phyloP scores from a whole-genome alignment of 2,329 filamentous ascomycete species.

The Fusarium sublunatum region DNA sequence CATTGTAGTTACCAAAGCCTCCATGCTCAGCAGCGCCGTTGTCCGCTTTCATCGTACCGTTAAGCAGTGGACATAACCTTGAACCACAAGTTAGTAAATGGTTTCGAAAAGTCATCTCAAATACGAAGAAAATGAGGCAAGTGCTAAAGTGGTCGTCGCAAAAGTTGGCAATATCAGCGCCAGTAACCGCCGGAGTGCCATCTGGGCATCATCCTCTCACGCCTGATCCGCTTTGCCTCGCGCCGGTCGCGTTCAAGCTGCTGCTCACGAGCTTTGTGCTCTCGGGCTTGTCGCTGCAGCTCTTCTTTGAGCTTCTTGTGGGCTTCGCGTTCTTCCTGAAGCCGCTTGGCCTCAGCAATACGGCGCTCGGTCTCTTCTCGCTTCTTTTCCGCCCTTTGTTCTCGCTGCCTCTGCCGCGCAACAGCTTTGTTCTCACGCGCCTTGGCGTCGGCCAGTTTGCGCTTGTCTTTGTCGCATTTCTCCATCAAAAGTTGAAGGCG shows the following conservation, averaged over 20 bases:
- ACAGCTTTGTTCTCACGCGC: slow-evolving; percentile 32
- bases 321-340: slow-evolving; percentile 14
- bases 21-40: slow-evolving; percentile 66
- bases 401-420: slow-evolving; percentile 17
- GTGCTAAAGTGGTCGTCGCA: not conserved
- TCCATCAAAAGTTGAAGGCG: slow-evolving; percentile 38
- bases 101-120: slow-evolving; percentile 13
- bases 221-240: slow-evolving; percentile 33
- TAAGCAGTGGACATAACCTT: slow-evolving; percentile 86
- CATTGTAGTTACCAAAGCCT: slow-evolving; percentile 67
- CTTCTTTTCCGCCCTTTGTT: slow-evolving; percentile 27
- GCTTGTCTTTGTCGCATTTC: slow-evolving; percentile 38
- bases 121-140: slow-evolving; percentile 21
- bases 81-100: slow-evolving; percentile 38
- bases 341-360: slow-evolving; percentile 27
- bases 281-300: slow-evolving; percentile 27
- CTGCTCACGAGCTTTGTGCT: slow-evolving; percentile 24
- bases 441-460: slow-evolving; percentile 16
- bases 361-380: slow-evolving; percentile 34
- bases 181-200: slow-evolving; percentile 36
- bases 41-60: slow-evolving; percentile 78
- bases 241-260: slow-evolving; percentile 25
- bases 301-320: slow-evolving; percentile 35
- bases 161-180: slow-evolving; percentile 31
- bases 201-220: slow-evolving; percentile 34